Percentiles rank a stretch among this genome's conserved stretches.
Conservation (phyloP, 495 filamentous ascomycete species). For the Astrothelium macrocarpum region DNA sequence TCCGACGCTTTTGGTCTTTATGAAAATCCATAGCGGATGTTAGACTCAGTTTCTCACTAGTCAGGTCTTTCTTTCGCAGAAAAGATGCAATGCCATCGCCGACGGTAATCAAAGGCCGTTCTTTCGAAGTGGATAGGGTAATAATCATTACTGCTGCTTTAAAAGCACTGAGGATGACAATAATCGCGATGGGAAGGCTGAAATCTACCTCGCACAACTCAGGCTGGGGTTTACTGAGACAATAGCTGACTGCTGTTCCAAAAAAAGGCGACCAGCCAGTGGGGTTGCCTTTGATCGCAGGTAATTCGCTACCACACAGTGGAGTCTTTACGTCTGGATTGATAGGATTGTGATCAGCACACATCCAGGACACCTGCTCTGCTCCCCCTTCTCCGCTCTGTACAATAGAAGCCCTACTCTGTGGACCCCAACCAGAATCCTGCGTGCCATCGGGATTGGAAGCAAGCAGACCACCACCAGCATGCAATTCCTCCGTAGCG, state of each 20-base stretch:
- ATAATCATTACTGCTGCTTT: slow-evolving; percentile 36
- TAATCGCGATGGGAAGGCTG: slow-evolving; percentile 32
- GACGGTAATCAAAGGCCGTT: slow-evolving; percentile 37
- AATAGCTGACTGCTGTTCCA: slow-evolving; percentile 29
- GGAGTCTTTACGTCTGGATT: not conserved
- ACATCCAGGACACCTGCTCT: slow-evolving; percentile 18
- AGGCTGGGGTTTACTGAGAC: slow-evolving; percentile 28
- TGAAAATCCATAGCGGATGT: not conserved
- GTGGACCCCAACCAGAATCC: not conserved
- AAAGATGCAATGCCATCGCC: slow-evolving; percentile 46
- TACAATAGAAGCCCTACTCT: not conserved
- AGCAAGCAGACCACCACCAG: not conserved
- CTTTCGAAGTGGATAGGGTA: slow-evolving; percentile 22
- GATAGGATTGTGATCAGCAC: slow-evolving; percentile 9
- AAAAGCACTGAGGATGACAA: slow-evolving; percentile 34
- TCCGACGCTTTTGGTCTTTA: not conserved
- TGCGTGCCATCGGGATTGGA: not conserved
- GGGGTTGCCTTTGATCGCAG: slow-evolving; percentile 12
- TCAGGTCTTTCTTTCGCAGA: slow-evolving; percentile 20
- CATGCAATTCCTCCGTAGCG: not conserved
- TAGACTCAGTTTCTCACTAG: slow-evolving; percentile 1
- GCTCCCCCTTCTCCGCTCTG: not conserved
- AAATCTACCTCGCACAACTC: slow-evolving; percentile 39
- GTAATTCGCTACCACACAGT: slow-evolving; percentile 8
- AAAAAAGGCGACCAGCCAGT: not conserved